Base-by-base conservation (phyloP, 805 yeast genomes). In the Blastobotrys attinorum region DNA sequence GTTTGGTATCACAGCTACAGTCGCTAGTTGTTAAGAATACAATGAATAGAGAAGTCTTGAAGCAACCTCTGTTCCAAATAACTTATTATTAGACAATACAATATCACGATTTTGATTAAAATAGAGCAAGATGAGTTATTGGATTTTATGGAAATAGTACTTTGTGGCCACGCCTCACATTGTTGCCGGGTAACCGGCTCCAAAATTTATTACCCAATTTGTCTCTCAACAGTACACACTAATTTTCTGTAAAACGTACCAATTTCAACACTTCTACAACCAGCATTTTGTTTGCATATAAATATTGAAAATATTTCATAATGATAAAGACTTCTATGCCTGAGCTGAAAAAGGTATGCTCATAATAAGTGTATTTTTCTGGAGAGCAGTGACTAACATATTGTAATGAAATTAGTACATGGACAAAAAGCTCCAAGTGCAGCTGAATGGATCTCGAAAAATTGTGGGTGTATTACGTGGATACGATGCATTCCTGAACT, bases 381-480 rank as follows among this genome's bases (percentile, higher is more conserved):
- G 23, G 15, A 10, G 8, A 5, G 13, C 16, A 4, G 22, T 20
- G 2, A 32, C 42, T 34, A 31, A 31, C 21, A 21, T 13, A 15
- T 18, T 10, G 37, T 36, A 18, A n/a, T n/a, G n/a, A n/a, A n/a
- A n/a, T n/a, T 53, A 82, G 81, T 87, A 85, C 59, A 72, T 86
- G 75, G 89, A 84, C 58, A 85, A 84, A 63, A 76, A 77, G 55
- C 71, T 90, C 22, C 69, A 78, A 11, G 67, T 90, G 15, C 83
- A 82, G 51, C 70, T 90, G 47, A 87, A 86, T 60, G 94, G 95
- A 1, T 66, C 83, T 11, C 71, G 97, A 40, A 75, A 75, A 52
- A 76, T 90, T 1, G 74, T 76, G n/a, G 97, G 97, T 2, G 75
- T 76, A 10, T 71, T 90, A 43, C 70, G 85, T 54, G 97, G 97